phyloP scores from a whole-genome alignment of 2,329 filamentous ascomycete genomes.

The Aspergillus aculeatus region DNA sequence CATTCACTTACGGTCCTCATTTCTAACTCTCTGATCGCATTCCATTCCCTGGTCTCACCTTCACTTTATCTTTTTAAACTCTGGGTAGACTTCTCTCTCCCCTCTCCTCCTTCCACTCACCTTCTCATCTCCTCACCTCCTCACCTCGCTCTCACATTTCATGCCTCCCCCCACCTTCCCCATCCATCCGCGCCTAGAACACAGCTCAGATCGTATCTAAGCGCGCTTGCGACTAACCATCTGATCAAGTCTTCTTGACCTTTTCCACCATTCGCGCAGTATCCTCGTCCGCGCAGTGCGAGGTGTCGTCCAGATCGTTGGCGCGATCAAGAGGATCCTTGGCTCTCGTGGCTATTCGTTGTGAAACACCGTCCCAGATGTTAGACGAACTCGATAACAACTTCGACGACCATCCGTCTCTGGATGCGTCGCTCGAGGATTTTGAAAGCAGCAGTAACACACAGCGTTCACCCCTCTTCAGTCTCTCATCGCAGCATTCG shows the following conservation, averaged over 20 bases:
- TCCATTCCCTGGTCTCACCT: background rate
- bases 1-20: conserved; percentile 7
- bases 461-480: conserved; percentile 53
- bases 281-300: conserved; percentile 8
- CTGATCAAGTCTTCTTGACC: conserved; percentile 8
- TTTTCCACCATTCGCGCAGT: conserved; percentile 9
- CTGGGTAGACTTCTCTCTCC: conserved; percentile 6
- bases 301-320: conserved; percentile 14
- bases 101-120: conserved; percentile 3
- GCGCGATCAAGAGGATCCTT: conserved; percentile 26
- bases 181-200: background rate
- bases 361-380: conserved; percentile 42
- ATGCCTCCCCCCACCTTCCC: background rate
- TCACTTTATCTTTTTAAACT: conserved; percentile 3
- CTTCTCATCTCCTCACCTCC: background rate
- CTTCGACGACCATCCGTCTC: conserved; percentile 59
- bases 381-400: conserved; percentile 48
- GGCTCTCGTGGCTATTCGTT: conserved; percentile 23
- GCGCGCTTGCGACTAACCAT: conserved; percentile 21
- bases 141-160: conserved; percentile 10
- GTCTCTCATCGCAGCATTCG: conserved; percentile 60
- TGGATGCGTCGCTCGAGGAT: conserved; percentile 62
- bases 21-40: conserved; percentile 9
- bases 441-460: conserved; percentile 55
- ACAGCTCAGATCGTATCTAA: conserved; percentile 11